Evolutionary conservation across 257 asterid genomes (phyloP).

Genomic region (Galeopsis tetrahit): DNA sequence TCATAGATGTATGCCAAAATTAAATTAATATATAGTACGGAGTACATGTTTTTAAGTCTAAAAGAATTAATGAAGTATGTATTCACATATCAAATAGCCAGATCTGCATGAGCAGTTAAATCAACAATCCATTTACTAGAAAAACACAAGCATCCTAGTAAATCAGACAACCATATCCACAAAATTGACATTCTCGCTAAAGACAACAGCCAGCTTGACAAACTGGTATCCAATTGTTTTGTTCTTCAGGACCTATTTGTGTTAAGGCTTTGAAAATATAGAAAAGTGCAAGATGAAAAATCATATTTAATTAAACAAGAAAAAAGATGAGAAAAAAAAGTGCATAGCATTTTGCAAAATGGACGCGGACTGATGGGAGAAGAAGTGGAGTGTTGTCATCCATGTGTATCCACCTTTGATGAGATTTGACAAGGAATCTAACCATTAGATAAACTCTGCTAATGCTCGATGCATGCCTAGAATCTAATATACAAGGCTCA

Average conservation of each 20-base stretch:
- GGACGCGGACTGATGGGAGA: neutral
- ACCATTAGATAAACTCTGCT: too few relatives aligned
- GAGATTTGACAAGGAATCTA: too few relatives aligned
- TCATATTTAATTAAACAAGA: neutral
- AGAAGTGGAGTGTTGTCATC: neutral
- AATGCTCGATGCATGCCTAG: too few relatives aligned
- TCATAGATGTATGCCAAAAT: neutral
- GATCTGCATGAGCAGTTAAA: slow-evolving; percentile 4
- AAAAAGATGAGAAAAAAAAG: neutral
- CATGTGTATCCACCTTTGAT: too few relatives aligned
- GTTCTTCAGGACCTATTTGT: slow-evolving; percentile 14
- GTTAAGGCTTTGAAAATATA: slow-evolving; percentile 20
- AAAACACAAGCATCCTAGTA: neutral
- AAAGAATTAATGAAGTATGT: neutral
- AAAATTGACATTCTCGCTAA: neutral
- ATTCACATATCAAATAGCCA: neutral
- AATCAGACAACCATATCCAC: too few relatives aligned
- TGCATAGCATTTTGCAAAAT: neutral
- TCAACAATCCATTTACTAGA: slow-evolving; percentile 6
- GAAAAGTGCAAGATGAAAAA: neutral
- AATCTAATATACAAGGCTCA: too few relatives aligned
- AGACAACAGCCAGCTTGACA: slow-evolving; percentile 2
- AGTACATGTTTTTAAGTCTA: neutral
- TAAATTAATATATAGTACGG: neutral
- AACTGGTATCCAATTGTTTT: slow-evolving; percentile 13